These are phyloP conservation scores for Castanea sativa DNA, from an alignment of 306 rosid genomes.

Conservation along the genomic window DNA sequence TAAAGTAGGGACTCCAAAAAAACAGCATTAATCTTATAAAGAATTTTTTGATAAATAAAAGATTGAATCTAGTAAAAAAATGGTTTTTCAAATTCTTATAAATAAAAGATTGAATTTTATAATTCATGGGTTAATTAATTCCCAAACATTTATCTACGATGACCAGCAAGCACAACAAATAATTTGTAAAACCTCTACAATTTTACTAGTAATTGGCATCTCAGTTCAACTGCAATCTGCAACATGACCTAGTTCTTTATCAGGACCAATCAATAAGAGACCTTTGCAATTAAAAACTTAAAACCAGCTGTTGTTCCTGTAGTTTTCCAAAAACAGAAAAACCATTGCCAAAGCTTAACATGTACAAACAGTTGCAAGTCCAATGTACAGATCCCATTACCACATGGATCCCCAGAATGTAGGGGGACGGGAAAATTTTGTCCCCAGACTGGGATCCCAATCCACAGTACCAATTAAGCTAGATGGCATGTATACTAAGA, in stretches of 20 bases:
- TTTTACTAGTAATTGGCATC: background rate
- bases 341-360: too few species aligned
- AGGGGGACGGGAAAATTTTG: too few species aligned
- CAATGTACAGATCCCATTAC: too few species aligned
- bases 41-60: background rate
- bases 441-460: too few species aligned
- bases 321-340: background rate
- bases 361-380: too few species aligned
- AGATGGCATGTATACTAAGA: too few species aligned
- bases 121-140: background rate
- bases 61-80: background rate
- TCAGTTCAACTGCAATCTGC: background rate
- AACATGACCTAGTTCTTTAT: background rate
- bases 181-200: background rate
- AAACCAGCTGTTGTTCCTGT: too few species aligned
- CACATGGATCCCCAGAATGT: too few species aligned
- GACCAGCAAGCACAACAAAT: background rate
- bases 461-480: too few species aligned
- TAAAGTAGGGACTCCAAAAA: background rate
- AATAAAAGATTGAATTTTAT: background rate
- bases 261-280: background rate
- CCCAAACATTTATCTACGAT: background rate
- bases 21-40: background rate
- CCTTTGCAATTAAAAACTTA: background rate
- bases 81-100: too few species aligned